phyloP scores from a whole-genome alignment of 2,329 filamentous ascomycete genomes.

The Plenodomus tracheiphilus region DNA sequence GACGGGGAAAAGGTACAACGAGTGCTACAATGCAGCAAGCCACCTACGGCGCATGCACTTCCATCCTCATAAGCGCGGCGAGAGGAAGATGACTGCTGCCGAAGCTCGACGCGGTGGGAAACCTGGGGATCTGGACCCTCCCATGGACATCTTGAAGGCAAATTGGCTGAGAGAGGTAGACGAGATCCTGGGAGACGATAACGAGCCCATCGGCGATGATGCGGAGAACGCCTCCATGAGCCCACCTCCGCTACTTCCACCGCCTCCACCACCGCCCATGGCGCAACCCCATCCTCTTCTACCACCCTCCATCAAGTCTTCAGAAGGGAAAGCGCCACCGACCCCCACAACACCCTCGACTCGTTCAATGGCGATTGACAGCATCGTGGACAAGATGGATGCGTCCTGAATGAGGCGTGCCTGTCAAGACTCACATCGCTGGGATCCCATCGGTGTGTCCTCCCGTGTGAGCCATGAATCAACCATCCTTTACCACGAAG shows the following conservation, averaged over 20 bases:
- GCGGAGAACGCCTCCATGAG: constrained; percentile 20
- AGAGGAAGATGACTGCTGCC: constrained; percentile 59
- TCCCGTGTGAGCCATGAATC: background rate
- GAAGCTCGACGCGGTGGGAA: constrained; percentile 63
- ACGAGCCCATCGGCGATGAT: constrained; percentile 28
- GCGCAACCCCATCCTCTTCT: constrained; percentile 6
- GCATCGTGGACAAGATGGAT: constrained; percentile 44
- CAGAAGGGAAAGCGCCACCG: constrained; percentile 38
- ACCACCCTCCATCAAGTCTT: constrained; percentile 18
- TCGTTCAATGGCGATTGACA: constrained; percentile 45
- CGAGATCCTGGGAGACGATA: constrained; percentile 44
- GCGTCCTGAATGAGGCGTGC: constrained; percentile 27
- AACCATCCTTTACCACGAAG: background rate
- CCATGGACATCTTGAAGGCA: constrained; percentile 63
- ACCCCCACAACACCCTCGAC: constrained; percentile 44
- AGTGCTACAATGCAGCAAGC: constrained; percentile 91
- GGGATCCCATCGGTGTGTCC: background rate
- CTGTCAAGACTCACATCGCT: constrained; percentile 1
- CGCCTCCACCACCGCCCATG: constrained; percentile 1
- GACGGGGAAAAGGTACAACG: constrained; percentile 77
- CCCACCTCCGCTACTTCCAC: constrained; percentile 12
- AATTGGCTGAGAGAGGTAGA: constrained; percentile 62
- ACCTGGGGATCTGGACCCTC: constrained; percentile 58
- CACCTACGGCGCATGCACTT: constrained; percentile 90
- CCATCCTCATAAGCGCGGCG: constrained; percentile 63